phyloP scores from a whole-genome alignment of 2,329 filamentous ascomycete genomes.

The Phyllosticta paracitricarpa region DNA sequence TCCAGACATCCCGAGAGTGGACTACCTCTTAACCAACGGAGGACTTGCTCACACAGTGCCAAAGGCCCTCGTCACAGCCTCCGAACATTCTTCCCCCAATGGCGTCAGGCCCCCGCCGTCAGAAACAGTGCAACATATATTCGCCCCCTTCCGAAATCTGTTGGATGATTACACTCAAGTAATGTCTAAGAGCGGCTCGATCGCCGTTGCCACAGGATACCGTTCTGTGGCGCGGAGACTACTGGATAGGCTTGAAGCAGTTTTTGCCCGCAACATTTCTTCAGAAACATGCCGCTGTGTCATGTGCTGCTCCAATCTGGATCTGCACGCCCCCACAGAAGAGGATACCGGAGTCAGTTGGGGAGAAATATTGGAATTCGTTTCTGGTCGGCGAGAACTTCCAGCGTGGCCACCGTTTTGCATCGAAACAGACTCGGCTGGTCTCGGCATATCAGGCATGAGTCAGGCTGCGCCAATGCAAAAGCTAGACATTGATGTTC shows the following conservation, averaged over 20 bases:
- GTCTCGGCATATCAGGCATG: constrained; percentile 45
- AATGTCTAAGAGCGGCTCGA: constrained; percentile 70
- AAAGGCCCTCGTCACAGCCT: constrained; percentile 59
- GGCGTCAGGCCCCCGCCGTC: constrained; percentile 25
- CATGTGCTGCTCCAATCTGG: constrained; percentile 56
- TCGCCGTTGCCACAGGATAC: constrained; percentile 92
- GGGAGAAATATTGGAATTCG: constrained; percentile 90
- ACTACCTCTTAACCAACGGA: constrained; percentile 85
- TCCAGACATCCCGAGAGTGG: constrained; percentile 68
- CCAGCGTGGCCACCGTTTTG: constrained; percentile 84
- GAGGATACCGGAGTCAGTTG: constrained; percentile 67
- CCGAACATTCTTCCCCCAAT: constrained; percentile 45
- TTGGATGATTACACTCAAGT: constrained; percentile 81
- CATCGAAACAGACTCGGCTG: constrained; percentile 39
- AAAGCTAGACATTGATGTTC: constrained; percentile 88
- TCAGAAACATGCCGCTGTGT: constrained; percentile 76
- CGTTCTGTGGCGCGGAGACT: constrained; percentile 84
- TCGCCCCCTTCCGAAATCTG: constrained; percentile 71
- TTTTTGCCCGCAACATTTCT: constrained; percentile 88
- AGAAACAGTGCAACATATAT: constrained; percentile 61
- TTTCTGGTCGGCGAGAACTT: constrained; percentile 77
- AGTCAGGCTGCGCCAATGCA: constrained; percentile 50
- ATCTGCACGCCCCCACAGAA: constrained; percentile 26
- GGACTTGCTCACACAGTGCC: constrained; percentile 64
- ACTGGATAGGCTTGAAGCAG: constrained; percentile 81